Base-by-base conservation (phyloP, 1,284 basidiomycete species). In the Boletellus deceptivus region DNA sequence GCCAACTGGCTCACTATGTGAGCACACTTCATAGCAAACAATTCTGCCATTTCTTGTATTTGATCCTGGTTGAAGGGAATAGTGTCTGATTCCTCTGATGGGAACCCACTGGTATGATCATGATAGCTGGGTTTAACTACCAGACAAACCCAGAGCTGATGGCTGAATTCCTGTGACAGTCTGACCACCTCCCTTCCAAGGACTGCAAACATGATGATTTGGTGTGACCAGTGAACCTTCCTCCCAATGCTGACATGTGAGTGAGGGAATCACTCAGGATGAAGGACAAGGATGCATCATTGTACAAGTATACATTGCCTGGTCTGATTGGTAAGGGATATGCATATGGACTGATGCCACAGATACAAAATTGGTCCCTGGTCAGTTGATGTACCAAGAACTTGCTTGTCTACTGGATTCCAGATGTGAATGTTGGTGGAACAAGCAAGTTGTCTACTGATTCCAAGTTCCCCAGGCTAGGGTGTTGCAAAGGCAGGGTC, bases 31-130 rank as follows among this genome's bases (percentile, higher is more conserved):
- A 57, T 39, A 54, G 46, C 45, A 2, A 24, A 4, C 55, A 58
- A 22, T 56, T 54, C 31, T 48, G 58, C 0, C 51, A 56, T 11
- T 25, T 62, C 10, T 40, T 48, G 1, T 58, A 62, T 40, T 57
- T 52, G 3, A 17, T 62, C 2, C 13, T 57, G 7, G 39, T 63
- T 4, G 34, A 43, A 20, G 48, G 36, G 2, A 24, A 56, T 11
- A 8, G 8, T 9, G 25, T 8, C 7, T 2, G 25, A 25, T 25
- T 25, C 8, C 25, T 25, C 8, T 2, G 58, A 38, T 66, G 62
- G 60, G 64, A 67, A 24, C 51, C 53, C 8, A 38, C 57, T 13
- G 61, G 55, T 1, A 54, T 55, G 0, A 17, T 57, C 11, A 58
- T 67, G 10, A 55, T 56, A 0, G 55, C 47, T n/a, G 25, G 17